Evolutionary conservation across 2,329 filamentous ascomycete genomes (phyloP).

Genomic region (Teratosphaeria destructans): DNA sequence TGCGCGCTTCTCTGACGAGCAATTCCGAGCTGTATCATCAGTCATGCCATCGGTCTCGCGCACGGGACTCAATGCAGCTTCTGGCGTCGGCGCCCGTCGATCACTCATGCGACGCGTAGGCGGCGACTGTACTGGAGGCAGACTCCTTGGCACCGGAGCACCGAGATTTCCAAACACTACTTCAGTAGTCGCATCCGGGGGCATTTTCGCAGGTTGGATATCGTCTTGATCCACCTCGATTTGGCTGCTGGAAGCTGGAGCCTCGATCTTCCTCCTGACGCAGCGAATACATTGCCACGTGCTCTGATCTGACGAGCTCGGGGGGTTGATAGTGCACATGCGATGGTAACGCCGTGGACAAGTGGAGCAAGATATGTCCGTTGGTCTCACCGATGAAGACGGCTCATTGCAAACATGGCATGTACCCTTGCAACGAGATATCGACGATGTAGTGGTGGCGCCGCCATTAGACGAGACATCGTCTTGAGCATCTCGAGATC

Average conservation of each 20-base stretch:
- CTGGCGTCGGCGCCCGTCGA: background rate
- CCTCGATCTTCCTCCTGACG: constrained; percentile 7
- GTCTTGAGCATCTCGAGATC: background rate
- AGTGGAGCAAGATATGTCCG: constrained; percentile 23
- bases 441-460: background rate
- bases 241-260: background rate
- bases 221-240: background rate
- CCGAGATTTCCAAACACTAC: background rate
- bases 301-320: constrained; percentile 1
- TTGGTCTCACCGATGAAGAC: constrained; percentile 16
- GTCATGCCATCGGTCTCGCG: background rate
- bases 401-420: constrained; percentile 25
- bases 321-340: constrained; percentile 20
- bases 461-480: background rate
- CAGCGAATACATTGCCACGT: constrained; percentile 20
- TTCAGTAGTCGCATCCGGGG: background rate
- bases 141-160: background rate
- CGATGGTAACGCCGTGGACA: constrained; percentile 28
- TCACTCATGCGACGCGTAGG: background rate
- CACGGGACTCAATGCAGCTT: background rate
- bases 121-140: background rate
- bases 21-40: background rate
- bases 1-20: background rate
- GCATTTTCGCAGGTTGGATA: background rate
- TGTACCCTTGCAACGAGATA: constrained; percentile 2